A percentile compares a stretch with the other conserved stretches of the same genome.
Evolutionary conservation across 164 flowering plant genomes (phyloP).

Genomic region (Vitis rotundifolia): DNA sequence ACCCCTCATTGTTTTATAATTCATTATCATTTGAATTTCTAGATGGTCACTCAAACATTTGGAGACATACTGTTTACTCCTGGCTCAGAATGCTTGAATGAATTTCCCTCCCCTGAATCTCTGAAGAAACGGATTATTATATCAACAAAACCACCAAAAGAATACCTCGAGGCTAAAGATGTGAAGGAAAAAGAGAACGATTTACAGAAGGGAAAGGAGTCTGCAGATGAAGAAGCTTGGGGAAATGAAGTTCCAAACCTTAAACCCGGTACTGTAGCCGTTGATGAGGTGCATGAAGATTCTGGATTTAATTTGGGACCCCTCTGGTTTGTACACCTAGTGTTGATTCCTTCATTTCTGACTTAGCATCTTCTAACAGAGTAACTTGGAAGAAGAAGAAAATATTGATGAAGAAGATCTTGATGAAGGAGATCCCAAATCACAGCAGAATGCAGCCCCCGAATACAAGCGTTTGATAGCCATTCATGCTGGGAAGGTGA

Average conservation of each 20-base stretch:
- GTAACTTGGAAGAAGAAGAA: constrained; percentile 30
- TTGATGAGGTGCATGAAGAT: constrained; percentile 31
- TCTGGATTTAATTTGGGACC: neutral
- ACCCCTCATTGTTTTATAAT: constrained; percentile 3
- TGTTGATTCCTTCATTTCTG: neutral
- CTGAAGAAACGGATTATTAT: constrained; percentile 56
- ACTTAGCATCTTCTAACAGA: constrained; percentile 11
- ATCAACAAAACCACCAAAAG: constrained; percentile 83
- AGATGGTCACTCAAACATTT: constrained; percentile 73
- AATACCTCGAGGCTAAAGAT: constrained; percentile 59
- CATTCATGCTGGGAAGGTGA: constrained; percentile 75
- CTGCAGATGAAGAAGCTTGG: constrained; percentile 49
- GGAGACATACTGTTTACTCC: constrained; percentile 62
- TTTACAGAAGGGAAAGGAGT: constrained; percentile 29
- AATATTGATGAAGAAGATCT: constrained; percentile 39
- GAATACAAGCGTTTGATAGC: constrained; percentile 65
- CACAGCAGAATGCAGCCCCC: constrained; percentile 36
- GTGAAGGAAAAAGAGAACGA: constrained; percentile 28
- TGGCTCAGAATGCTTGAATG: constrained; percentile 53
- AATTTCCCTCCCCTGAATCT: constrained; percentile 69
- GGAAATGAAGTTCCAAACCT: constrained; percentile 47
- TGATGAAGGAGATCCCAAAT: constrained; percentile 36
- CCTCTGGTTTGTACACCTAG: neutral
- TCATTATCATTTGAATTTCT: constrained; percentile 3
- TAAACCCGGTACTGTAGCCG: constrained; percentile 11